Evolutionary conservation across 108 stramenopile species (phyloP).

Genomic region (Conticribra guillardii): DNA sequence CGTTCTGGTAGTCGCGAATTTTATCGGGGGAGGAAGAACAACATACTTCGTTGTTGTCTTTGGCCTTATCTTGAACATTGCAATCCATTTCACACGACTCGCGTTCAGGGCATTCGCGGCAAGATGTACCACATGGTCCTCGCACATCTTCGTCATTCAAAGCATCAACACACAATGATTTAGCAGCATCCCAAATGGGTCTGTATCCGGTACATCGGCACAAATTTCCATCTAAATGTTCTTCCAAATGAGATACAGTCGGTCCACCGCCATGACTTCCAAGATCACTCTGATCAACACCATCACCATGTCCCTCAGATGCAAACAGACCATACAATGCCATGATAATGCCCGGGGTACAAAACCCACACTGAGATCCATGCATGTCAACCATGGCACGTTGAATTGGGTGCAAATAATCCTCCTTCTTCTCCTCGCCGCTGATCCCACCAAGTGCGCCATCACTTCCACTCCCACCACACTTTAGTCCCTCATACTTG

Average conservation of each 20-base stretch:
- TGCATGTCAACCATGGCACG: slow-evolving; percentile 92
- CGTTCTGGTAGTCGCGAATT: slow-evolving; percentile 50
- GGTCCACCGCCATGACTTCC: not conserved
- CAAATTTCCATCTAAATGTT: slow-evolving; percentile 94
- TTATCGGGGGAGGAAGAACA: slow-evolving; percentile 67
- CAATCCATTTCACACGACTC: slow-evolving; percentile 76
- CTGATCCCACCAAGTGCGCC: not conserved
- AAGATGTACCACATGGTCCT: slow-evolving; percentile 79
- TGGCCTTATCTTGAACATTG: slow-evolving; percentile 58
- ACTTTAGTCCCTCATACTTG: not conserved
- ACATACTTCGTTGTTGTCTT: slow-evolving; percentile 8
- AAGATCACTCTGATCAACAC: not conserved
- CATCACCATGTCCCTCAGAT: not conserved
- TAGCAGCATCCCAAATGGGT: slow-evolving; percentile 96
- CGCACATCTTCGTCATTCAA: slow-evolving; percentile 23
- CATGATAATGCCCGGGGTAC: slow-evolving; percentile 96
- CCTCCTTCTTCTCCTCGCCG: slow-evolving; percentile 48
- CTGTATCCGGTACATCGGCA: slow-evolving; percentile 97
- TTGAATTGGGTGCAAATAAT: slow-evolving; percentile 91
- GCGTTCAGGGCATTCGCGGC: slow-evolving; percentile 79
- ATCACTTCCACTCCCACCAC: not conserved
- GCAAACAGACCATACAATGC: slow-evolving; percentile 88
- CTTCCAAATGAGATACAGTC: slow-evolving; percentile 70
- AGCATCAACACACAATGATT: slow-evolving; percentile 65
- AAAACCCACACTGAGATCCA: slow-evolving; percentile 97